These are phyloP conservation scores for Aurantiochytrium sp. DNA, from an alignment of 108 stramenopile genomes.

Conservation along the genomic window DNA sequence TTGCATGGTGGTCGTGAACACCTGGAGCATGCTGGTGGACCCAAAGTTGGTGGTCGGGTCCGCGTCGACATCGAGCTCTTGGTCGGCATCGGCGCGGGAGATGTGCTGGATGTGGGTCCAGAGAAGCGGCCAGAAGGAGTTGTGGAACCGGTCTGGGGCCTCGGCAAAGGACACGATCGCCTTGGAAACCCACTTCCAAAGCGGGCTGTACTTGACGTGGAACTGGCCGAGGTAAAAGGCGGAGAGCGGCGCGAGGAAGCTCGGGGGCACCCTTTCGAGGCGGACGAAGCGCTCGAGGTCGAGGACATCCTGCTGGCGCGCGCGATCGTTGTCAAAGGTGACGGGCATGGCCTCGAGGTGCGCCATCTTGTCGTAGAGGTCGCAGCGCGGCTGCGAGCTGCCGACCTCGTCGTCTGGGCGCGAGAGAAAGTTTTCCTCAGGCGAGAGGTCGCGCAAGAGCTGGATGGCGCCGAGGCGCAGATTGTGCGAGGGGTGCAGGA, in stretches of 20 bases:
- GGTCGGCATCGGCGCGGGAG: not conserved
- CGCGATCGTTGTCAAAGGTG: not conserved
- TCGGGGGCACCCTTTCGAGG: not conserved
- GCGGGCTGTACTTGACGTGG: not conserved
- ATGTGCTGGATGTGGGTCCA: not conserved
- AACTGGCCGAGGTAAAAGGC: conserved; percentile 1
- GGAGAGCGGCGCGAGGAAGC: not conserved
- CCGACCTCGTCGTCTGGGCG: not conserved
- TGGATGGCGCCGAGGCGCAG: not conserved
- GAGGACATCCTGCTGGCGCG: not conserved
- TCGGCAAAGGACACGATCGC: not conserved
- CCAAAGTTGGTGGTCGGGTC: not conserved
- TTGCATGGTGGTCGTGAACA: not conserved
- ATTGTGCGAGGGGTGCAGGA: not conserved
- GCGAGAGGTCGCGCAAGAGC: not conserved
- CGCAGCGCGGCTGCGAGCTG: not conserved
- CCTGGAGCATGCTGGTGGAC: not conserved
- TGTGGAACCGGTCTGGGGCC: not conserved
- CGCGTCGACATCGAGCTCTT: not conserved
- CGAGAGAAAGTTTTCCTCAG: not conserved
- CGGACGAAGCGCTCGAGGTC: not conserved
- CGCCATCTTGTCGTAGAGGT: not conserved
- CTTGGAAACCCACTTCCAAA: not conserved
- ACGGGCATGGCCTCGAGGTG: not conserved
- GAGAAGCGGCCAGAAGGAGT: not conserved